These are phyloP conservation scores for Aaosphaeria pasadenensis DNA, from an alignment of 2,329 filamentous ascomycete species.

Conservation along the genomic window DNA sequence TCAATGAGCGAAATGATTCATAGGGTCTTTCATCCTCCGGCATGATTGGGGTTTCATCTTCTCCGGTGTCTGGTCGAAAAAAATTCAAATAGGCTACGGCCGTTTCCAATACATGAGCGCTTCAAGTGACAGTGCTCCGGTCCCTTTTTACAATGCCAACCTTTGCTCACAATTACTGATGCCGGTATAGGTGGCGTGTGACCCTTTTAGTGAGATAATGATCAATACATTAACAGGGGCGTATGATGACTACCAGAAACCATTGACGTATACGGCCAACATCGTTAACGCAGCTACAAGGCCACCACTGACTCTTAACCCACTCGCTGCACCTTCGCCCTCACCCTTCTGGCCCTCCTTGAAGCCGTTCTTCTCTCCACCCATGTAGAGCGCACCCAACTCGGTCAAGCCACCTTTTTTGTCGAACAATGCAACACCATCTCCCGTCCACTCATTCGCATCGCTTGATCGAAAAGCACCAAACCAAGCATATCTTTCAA, in stretches of 20 bases:
- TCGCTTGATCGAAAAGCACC: conserved; percentile 30
- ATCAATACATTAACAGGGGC: no score
- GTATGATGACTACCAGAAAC: no score
- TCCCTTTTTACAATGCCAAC: no score
- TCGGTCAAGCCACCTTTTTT: conserved; percentile 28
- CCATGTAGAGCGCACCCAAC: conserved; percentile 32
- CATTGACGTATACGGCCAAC: no score
- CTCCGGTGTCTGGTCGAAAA: conserved; percentile 37
- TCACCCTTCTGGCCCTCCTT: conserved; percentile 29
- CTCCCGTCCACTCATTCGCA: conserved; percentile 35
- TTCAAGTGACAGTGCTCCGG: no score
- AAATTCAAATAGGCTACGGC: conserved; percentile 31
- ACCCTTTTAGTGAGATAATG: no score
- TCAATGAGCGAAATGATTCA: conserved; percentile 40
- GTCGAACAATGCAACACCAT: conserved; percentile 32
- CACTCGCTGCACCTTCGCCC: conserved; percentile 2
- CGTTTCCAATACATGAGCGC: conserved; percentile 17
- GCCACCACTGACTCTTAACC: not conserved
- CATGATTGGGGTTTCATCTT: conserved; percentile 39
- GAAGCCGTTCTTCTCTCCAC: conserved; percentile 19
- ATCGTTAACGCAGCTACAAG: not conserved
- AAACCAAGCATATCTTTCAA: conserved; percentile 37
- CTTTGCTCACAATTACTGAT: no score
- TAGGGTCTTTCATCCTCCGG: conserved; percentile 30
- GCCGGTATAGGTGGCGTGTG: no score